Evolutionary conservation across 768 basidiomycete genomes (phyloP), one percentile per base, ranked within the genome.

Genomic region (Lentinula guzmanii): DNA sequence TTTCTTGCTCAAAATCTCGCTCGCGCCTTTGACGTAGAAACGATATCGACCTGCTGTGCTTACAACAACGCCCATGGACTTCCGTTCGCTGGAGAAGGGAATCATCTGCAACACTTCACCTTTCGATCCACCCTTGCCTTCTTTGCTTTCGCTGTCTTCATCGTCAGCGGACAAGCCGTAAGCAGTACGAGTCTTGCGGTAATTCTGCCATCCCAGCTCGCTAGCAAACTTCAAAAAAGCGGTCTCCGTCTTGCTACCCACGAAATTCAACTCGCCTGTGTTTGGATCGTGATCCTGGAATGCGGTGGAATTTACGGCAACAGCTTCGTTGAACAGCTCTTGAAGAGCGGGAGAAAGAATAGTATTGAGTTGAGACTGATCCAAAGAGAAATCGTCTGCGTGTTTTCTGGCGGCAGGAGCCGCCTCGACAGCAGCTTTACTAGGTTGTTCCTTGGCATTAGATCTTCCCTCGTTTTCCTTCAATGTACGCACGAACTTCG

Each of bases 201-300:
- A 95, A 62, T 86, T 76, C 6, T 76, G 72, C 94, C 95, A 98
- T 13, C 80, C 76, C 45, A 90, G 84, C 35, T 90, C 86, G 76
- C 90, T 86, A 11, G 90, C 91, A 64, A 98, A 93, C 66, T 85
- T 81, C 15, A 98, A 78, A 16, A 98, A 80, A 1, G 95, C 95
- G 1, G 90, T 93, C 77, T 98, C 96, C 1, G 96, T 98, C 81
- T 98, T 98, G 77, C 85, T 91, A 10, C 96, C 96, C 52, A 97
- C 80, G 69, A 98, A 95, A 24, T 82, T 72, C 18, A 69, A 61
- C 65, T 84, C 75, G 33, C 82, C 85, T 1, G 81, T 83, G 55
- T 84, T 85, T 10, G 82, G 75, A 66, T 91, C 82, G 34, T 67
- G 70, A 67, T 95, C 93, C 75, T 96, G 90, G 72, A 98, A 98